These are phyloP conservation scores for Sicyos edulis DNA, from an alignment of 306 rosid genomes.

Conservation along the genomic window DNA sequence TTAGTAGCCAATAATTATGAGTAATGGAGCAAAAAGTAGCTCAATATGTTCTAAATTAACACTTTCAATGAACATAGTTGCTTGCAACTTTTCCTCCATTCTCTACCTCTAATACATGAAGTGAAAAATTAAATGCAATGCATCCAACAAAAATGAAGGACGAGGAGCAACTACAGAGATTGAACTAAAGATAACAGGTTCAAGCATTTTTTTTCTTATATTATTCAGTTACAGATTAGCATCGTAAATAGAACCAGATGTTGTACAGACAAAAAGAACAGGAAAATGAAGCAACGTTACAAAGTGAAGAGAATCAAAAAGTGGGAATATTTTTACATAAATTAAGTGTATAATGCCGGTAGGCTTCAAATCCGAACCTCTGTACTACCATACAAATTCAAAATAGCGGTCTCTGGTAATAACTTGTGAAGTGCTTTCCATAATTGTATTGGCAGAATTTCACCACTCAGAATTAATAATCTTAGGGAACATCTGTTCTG, in stretches of 20 bases:
- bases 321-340: neutral
- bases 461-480: constrained; percentile 82
- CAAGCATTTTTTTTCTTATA: neutral
- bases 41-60: too few relatives aligned
- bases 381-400: constrained; percentile 86
- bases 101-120: neutral
- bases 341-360: neutral
- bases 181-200: neutral
- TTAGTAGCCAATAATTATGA: constrained; percentile 23
- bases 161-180: neutral
- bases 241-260: neutral
- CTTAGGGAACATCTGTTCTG: constrained; percentile 42
- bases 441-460: constrained; percentile 52
- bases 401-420: constrained; percentile 66
- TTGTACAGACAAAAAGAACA: neutral
- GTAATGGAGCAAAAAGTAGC: neutral
- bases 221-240: constrained; percentile 2
- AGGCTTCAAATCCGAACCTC: constrained; percentile 46
- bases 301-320: neutral
- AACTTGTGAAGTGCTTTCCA: constrained; percentile 53
- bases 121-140: neutral
- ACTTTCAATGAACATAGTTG: too few relatives aligned
- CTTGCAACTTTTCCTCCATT: neutral
- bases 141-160: neutral
- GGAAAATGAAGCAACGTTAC: constrained; percentile 7